Percentiles rank a stretch among this genome's conserved stretches.
Conservation (phyloP, 148 eudicot species). For the Limonium bicolor region DNA sequence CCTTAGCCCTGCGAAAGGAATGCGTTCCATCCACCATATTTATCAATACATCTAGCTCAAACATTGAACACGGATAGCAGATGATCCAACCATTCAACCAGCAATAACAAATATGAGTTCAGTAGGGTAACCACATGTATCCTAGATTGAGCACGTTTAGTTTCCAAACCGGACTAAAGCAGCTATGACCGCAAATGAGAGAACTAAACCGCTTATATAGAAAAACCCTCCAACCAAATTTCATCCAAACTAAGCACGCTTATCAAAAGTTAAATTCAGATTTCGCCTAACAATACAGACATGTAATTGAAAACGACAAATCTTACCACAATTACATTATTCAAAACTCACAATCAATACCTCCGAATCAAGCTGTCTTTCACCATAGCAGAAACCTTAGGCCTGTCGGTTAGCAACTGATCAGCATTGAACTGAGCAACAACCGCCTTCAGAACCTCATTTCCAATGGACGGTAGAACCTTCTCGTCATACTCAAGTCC, state of each 20-base stretch:
- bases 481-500: slow-evolving; percentile 69
- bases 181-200: neutral
- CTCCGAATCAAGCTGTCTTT: slow-evolving; percentile 23
- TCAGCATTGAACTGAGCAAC: slow-evolving; percentile 85
- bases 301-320: neutral
- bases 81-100: neutral
- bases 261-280: neutral
- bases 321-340: neutral
- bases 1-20: slow-evolving; percentile 25
- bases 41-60: too few relatives aligned
- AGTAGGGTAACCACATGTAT: neutral
- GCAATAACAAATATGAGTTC: neutral
- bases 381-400: slow-evolving; percentile 5
- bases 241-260: neutral
- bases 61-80: too few relatives aligned
- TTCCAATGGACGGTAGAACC: slow-evolving; percentile 73
- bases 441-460: slow-evolving; percentile 78
- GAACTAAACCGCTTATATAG: neutral
- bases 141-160: neutral
- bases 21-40: neutral
- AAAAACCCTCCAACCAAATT: neutral
- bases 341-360: slow-evolving; percentile 11
- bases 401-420: slow-evolving; percentile 70
- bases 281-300: neutral
- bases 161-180: neutral